Percentiles rank a stretch among this genome's conserved stretches.
Evolutionary conservation across 371 early-diverging fungal genomes (phyloP).

Genomic region (Mucor mucedo): DNA sequence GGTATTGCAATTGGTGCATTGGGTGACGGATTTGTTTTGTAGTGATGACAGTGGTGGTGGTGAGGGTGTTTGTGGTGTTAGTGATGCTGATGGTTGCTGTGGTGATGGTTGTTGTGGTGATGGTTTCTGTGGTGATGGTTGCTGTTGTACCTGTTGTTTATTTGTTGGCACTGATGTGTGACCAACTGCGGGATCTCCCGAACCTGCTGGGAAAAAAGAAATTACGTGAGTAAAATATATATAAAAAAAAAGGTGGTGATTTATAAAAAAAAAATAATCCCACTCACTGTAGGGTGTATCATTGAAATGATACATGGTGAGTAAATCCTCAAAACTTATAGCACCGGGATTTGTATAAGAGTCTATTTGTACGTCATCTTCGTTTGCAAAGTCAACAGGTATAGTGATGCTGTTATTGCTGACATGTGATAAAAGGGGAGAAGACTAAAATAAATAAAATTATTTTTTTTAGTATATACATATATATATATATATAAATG

Average conservation of each 20-base stretch:
- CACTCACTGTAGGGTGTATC: not conserved
- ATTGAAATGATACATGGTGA: conserved; percentile 28
- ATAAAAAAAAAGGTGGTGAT: not conserved
- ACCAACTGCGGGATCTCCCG: conserved; percentile 22
- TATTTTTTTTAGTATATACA: not conserved
- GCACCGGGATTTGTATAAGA: conserved; percentile 28
- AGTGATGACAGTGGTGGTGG: not conserved
- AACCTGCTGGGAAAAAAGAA: conserved; percentile 25
- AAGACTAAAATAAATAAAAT: not conserved
- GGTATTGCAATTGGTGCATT: conserved; percentile 36
- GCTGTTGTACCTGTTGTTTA: not conserved
- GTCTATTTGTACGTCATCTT: not conserved
- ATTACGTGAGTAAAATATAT: conserved; percentile 16
- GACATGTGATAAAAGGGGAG: conserved; percentile 17
- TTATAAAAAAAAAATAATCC: not conserved
- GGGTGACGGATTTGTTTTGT: conserved; percentile 9
- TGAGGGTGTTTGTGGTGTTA: not conserved
- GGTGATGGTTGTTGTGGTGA: not conserved
- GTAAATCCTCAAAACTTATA: conserved; percentile 36
- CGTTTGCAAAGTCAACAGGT: conserved; percentile 11
- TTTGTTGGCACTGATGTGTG: conserved; percentile 1
- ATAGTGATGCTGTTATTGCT: conserved; percentile 37
- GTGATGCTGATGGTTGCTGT: not conserved
- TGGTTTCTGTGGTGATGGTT: not conserved
- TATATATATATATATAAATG: not conserved